Evolutionary conservation across 1,284 basidiomycete genomes (phyloP), one percentile per base, ranked within the genome.

Genomic region (Trametes hirsuta): DNA sequence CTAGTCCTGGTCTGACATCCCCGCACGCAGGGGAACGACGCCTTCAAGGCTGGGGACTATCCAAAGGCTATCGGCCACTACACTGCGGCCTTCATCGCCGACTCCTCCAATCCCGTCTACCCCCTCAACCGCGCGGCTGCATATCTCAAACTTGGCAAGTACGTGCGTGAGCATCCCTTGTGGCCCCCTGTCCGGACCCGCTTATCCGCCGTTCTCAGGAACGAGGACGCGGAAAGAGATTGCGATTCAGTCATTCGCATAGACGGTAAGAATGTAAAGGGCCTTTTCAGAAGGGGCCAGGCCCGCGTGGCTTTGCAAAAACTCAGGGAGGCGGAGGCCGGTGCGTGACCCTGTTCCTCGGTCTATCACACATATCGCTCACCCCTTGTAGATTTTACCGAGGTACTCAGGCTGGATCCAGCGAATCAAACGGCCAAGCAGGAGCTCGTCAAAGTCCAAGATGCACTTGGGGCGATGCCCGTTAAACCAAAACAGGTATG

Each of bases 101-200:
- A 94, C 72, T 72, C 77, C 9, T 77, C 72, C 0, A 88, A 92
- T 65, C 75, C 80, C 25, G 91, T 89, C 0, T 88, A 85, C 66
- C 84, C 86, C 37, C 78, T 94, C 51, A 94, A 94, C 71, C 84
- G 92, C 42, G 89, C 90, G 10, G 89, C 90, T 34, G 90, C 91
- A 24, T 93, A 93, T 76, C 80, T 94, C 63, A 93, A 90, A 79
- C 81, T 94, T 79, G 84, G 85, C 83, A 93, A 93, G 91, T 93
- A 79, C 78, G 90, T 76, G 69, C 63, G 42, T 57, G 40, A 41
- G 44, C 24, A 51, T 62, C 44, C 47, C 11, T 15, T 18, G 35
- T 54, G 52, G 34, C 49, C 61, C 30, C 34, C 59, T 54, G 25
- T 47, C 49, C 62, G 64, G 24, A 66, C 42, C n/a, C 12, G n/a